Evolutionary conservation across 306 rosid genomes (phyloP).

Genomic region (Gynostemma pentaphyllum): DNA sequence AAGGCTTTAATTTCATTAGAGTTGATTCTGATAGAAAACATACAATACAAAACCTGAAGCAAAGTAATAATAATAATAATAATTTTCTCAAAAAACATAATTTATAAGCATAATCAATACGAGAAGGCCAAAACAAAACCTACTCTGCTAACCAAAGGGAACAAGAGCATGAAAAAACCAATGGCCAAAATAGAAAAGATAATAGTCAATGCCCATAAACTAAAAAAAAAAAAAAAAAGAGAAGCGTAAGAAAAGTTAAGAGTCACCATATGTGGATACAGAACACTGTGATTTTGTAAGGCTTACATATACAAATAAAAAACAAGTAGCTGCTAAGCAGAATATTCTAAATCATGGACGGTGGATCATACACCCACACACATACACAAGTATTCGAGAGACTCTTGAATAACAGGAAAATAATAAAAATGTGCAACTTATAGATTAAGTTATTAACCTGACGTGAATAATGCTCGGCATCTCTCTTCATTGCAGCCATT

Average conservation of each 20-base stretch:
- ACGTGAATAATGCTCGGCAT: slow-evolving; percentile 97
- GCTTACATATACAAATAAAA: not conserved
- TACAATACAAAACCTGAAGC: not conserved
- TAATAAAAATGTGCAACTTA: too few species aligned
- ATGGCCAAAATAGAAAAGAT: too few species aligned
- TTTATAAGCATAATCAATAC: too few species aligned
- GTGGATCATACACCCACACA: not conserved
- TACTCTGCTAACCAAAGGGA: too few species aligned
- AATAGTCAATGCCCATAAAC: not conserved
- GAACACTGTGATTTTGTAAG: not conserved
- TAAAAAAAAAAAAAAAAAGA: too few species aligned
- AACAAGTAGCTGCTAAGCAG: not conserved
- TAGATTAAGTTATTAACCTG: slow-evolving; percentile 54
- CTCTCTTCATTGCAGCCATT: slow-evolving; percentile 99
- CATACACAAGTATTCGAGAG: not conserved
- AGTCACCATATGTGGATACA: not conserved
- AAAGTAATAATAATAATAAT: too few species aligned
- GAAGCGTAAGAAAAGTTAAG: too few species aligned
- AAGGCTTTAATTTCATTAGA: not conserved
- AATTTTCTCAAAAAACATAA: too few species aligned
- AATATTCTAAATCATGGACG: not conserved
- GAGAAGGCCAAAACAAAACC: too few species aligned
- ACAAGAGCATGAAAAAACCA: too few species aligned
- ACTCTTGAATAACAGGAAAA: not conserved
- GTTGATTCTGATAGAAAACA: not conserved